Base-by-base conservation (phyloP, 140 eudicot genomes). In the Erigeron philadelphicus region DNA sequence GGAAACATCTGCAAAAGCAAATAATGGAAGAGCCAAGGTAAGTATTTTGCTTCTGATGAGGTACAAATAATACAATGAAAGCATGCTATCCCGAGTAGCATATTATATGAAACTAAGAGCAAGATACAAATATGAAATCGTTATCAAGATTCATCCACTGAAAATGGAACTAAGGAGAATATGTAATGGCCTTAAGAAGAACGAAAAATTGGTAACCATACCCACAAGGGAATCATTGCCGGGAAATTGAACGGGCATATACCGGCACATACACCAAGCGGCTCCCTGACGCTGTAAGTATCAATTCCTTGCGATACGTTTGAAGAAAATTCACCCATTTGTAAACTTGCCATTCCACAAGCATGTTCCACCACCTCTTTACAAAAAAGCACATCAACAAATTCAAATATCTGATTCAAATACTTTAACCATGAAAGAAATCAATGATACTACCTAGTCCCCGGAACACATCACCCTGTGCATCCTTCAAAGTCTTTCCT, bases 141-240 rank as follows among this genome's bases (percentile, higher is more conserved):
- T 59, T 25, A 18, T 16, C 31, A 35, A 12, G 35, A 25, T 25
- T 10, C 15, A 59, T 59, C 31, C 64, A 53, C 58, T 53, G 10
- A 53, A 53, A 4, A 56, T 7, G 2, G 31, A 64, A 56, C 18
- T 7, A 11, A 64, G 9, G 55, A 31, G 13, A 61, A 13, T 13
- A 58, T 5, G 47, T 42, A n/a, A n/a, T 4, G n/a, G 52, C 5
- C 31, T 10, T 31, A 56, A 56, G 18, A n/a, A 19, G 55, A 17
- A 68, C 54, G 13, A 41, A 31, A 54, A 23, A 43, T 42, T 47
- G 63, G 53, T 66, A 66, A 66, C 40, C 84, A 61, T 83, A 93
- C 98, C 98, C 98, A 89, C 67, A 93, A 79, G 38, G 98, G 98
- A 84, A 93, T 87, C 96, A 93, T 86, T 50, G 96, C 98, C 7